Conservation (phyloP, 2,329 filamentous ascomycete genomes). For the Beauveria rudraprayagi region DNA sequence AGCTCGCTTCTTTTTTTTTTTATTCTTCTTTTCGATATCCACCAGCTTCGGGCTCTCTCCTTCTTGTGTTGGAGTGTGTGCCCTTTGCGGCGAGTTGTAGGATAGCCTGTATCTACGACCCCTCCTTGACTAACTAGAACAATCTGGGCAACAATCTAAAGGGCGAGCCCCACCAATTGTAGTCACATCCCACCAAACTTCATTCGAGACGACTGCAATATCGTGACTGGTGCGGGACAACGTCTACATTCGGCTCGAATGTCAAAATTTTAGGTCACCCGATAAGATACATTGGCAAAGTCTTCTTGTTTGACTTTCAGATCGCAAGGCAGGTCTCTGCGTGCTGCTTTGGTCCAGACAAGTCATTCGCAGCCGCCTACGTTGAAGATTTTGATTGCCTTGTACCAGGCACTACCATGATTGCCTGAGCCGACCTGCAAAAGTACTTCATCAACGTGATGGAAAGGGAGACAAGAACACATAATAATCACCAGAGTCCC, state of each 20-base stretch:
- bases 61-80: no score
- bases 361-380: no score
- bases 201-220: neutral
- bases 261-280: neutral
- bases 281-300: no score
- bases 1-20: no score
- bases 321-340: neutral
- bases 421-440: neutral
- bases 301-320: neutral
- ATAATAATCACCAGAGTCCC: neutral
- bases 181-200: slow-evolving; percentile 6
- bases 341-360: neutral
- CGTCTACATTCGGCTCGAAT: neutral
- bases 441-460: neutral
- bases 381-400: slow-evolving; percentile 4
- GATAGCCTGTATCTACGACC: no score
- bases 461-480: neutral
- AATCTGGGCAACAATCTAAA: neutral
- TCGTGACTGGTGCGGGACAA: neutral
- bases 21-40: no score
- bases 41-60: no score
- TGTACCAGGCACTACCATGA: neutral
- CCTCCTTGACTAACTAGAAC: neutral
- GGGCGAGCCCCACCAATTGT: neutral
- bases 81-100: no score